Conservation (phyloP, 1,284 basidiomycete genomes). For the Bondarzewia mesenterica region DNA sequence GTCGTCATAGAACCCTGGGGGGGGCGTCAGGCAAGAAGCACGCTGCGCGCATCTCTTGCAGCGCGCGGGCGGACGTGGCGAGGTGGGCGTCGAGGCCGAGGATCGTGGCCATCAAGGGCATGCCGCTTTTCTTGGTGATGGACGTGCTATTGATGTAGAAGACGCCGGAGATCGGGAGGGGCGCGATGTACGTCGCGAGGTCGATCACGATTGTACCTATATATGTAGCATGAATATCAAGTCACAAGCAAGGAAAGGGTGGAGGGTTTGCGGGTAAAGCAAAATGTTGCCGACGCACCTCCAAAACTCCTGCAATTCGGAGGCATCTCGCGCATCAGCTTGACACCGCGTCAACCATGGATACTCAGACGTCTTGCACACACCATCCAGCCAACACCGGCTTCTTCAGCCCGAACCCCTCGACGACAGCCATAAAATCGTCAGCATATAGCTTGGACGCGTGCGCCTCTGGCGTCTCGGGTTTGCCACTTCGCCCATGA, state of each 20-base stretch:
- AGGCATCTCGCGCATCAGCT: background rate
- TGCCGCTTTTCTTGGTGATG: background rate
- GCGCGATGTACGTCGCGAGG: conserved; percentile 1
- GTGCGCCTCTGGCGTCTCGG: conserved; percentile 11
- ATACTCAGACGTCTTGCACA: background rate
- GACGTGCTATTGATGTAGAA: conserved; percentile 1
- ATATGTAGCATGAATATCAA: background rate
- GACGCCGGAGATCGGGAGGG: conserved; percentile 4
- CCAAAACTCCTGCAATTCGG: background rate
- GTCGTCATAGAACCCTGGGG: no score
- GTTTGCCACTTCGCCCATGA: conserved; percentile 13
- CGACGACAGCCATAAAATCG: conserved; percentile 13
- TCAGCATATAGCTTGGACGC: conserved; percentile 13
- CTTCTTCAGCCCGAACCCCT: conserved; percentile 11
- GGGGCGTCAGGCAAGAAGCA: no score
- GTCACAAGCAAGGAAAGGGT: background rate
- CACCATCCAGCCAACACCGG: conserved; percentile 14
- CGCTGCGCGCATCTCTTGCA: background rate
- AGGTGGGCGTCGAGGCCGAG: background rate
- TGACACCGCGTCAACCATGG: background rate
- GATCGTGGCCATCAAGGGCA: no score
- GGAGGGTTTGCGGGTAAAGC: background rate
- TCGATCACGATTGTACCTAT: conserved; percentile 6
- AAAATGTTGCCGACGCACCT: background rate
- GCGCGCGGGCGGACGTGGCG: no score